Base-by-base conservation (phyloP, 805 yeast species). In the Candida nanaspora region DNA sequence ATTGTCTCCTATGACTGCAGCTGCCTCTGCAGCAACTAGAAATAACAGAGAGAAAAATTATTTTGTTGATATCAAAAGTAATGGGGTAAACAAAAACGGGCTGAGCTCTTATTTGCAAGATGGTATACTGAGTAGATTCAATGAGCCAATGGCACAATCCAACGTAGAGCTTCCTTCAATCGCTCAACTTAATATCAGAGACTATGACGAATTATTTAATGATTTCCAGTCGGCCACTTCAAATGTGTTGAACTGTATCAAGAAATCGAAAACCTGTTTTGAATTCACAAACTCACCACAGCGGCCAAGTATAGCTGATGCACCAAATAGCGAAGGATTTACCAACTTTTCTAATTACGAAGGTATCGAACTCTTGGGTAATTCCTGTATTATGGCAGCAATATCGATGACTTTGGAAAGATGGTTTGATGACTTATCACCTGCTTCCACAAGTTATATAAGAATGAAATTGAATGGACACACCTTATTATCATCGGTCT, bases 341-440 rank as follows among this genome's bases (percentile, higher is more conserved):
- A 13, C 53, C 37, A 51, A 55, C 27, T 57, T 64, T 5, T 38
- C 39, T 36, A 46, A 48, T 16, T 62, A 40, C 45, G 72, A 74
- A 16, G 76, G 78, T 46, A 52, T 80, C 6, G 76, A 72, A 50
- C 66, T 59, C 9, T 57, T 85, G 39, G 95, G 95, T 0, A 66
- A 73, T 41, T 61, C 74, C 6, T 67, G 80, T 4, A 66, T 81
- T 2, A 53, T 68, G 2, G 63, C 84, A 0, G 68, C 85, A 2
- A 67, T 80, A 6, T 68, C 82, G 3, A 76, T 73, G 51, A 74
- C 82, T 11, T 63, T 85, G 39, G 91, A 82, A 49, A 69, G 79
- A 47, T 78, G 78, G 47, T 79, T 81, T 51, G 66, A 65, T 23
- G 71, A 70, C 41, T 62, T 78, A 35, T 69, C 74, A 30, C 68